Base-by-base conservation (phyloP, 2,329 filamentous ascomycete species). In the Alternaria rosae region DNA sequence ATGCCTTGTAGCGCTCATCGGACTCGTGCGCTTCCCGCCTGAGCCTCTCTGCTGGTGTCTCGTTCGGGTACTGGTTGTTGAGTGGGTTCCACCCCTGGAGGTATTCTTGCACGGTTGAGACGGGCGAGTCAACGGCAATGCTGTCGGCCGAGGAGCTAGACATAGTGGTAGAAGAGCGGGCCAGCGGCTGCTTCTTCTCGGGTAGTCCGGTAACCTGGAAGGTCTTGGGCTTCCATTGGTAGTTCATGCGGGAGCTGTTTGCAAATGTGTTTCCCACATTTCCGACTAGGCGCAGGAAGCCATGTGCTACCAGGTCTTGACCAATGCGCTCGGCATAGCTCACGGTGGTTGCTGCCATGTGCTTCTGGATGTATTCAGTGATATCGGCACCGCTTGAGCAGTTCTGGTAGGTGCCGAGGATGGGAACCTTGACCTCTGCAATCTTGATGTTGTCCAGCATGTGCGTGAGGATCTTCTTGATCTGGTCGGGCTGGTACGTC, bases 221-320 rank as follows among this genome's bases (percentile, higher is more conserved):
- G 6, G 92, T 91, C 82, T 93, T 96, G 8, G 94, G 88, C 57
- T 93, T 91, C 95, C 95, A 99, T 79, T 99, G 95, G 79, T 99
- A 99, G 78, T 92, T 94, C 89, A 98, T 91, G 81, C 91, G 93
- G 67, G 94, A 97, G 84, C 94, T 98, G 82, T 99, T 99, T 71
- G 94, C 94, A 77, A 99, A 99, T 1, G 91, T 92, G 81, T 88
- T 98, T 63, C 95, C 95, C 56, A 99, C 94, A 73, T 95, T 97
- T 67, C 95, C 95, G 64, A 99, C 88, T 55, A 99, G 85, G 54
- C 95, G 89, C 74, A 99, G 83, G 76, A 97, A 94, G 38, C 95
- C 94, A 76, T 92, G 89, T 26, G 88, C 84, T 54, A 97, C 90
- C 69, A 99, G 85, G 78, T 99, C 95, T 81, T 99, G 95, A 11